These are phyloP conservation scores for Ophiostoma montium DNA, from an alignment of 2,329 filamentous ascomycete genomes.

Conservation along the genomic window DNA sequence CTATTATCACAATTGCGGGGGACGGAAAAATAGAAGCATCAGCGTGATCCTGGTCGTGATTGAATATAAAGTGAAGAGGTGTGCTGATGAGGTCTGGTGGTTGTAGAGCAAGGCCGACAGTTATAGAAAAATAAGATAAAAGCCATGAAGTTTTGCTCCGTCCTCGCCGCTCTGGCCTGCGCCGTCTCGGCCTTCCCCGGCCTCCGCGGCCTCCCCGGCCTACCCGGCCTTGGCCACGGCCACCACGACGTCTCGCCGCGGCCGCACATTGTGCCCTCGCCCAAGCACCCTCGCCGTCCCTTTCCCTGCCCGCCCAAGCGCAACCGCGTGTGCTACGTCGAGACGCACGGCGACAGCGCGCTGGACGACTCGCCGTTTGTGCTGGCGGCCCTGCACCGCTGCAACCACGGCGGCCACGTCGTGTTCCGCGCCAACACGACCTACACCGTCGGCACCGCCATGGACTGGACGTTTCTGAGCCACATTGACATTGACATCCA, in stretches of 20 bases:
- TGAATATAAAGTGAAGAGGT: not conserved
- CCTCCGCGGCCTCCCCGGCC: not conserved
- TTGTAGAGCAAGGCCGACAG: not conserved
- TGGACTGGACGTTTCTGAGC: constrained; percentile 41
- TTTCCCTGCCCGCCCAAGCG: constrained; percentile 16
- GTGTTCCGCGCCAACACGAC: constrained; percentile 32
- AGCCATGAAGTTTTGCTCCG: not conserved
- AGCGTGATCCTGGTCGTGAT: not conserved
- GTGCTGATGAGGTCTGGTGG: too few species aligned
- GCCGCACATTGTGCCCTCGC: constrained; percentile 13
- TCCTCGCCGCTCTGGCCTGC: not conserved
- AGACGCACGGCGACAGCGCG: constrained; percentile 32
- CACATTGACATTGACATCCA: constrained; percentile 34
- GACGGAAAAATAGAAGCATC: not conserved
- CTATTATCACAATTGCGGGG: not conserved
- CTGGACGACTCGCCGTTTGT: constrained; percentile 29
- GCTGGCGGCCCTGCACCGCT: constrained; percentile 38
- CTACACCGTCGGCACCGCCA: constrained; percentile 40
- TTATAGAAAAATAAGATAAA: not conserved
- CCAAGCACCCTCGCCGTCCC: constrained; percentile 16
- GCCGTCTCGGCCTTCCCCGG: constrained; percentile 3
- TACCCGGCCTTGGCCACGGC: not conserved
- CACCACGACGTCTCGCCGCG: constrained; percentile 10
- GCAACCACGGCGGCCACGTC: constrained; percentile 48
- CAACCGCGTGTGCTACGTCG: constrained; percentile 38